phyloP scores from a whole-genome alignment of 495 filamentous ascomycete species.

The Annulohypoxylon moriforme region DNA sequence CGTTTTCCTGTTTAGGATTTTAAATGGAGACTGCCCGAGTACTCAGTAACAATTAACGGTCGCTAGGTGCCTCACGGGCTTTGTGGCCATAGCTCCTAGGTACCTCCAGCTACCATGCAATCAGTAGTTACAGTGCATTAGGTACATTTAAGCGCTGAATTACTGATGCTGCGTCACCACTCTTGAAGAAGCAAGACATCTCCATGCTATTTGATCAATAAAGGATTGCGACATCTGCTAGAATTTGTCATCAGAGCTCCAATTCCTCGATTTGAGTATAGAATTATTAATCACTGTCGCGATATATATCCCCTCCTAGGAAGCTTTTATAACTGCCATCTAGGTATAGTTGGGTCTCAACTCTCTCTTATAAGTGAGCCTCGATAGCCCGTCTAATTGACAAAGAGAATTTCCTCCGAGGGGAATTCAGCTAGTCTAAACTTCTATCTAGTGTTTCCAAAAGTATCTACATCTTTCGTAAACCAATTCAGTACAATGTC shows the following conservation, averaged over 20 bases:
- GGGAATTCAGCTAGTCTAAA: conserved; percentile 61
- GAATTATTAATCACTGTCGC: conserved; percentile 41
- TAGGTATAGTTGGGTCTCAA: not conserved
- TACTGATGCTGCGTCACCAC: conserved; percentile 38
- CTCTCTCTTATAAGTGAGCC: conserved; percentile 15
- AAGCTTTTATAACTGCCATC: not conserved
- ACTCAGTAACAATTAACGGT: not conserved
- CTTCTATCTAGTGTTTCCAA: conserved; percentile 63
- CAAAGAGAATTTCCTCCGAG: not conserved
- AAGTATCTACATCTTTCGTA: conserved; percentile 4
- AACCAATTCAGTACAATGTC: conserved; percentile 52
- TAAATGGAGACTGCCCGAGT: not conserved
- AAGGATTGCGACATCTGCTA: conserved; percentile 40
- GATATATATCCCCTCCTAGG: conserved; percentile 26
- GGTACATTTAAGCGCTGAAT: not conserved
- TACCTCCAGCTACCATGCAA: not conserved
- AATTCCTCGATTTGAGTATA: conserved; percentile 6
- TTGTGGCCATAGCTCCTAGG: conserved; percentile 21
- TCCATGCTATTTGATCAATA: conserved; percentile 32
- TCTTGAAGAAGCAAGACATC: conserved; percentile 9
- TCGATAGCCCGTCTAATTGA: conserved; percentile 6
- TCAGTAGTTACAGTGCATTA: not conserved
- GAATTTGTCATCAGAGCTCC: conserved; percentile 41
- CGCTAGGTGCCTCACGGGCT: not conserved
- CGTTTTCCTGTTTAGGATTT: not conserved